Percentiles rank a stretch among this genome's conserved stretches.
phyloP scores from a whole-genome alignment of 441 rosid genomes.

The Francoa sonchifolia region DNA sequence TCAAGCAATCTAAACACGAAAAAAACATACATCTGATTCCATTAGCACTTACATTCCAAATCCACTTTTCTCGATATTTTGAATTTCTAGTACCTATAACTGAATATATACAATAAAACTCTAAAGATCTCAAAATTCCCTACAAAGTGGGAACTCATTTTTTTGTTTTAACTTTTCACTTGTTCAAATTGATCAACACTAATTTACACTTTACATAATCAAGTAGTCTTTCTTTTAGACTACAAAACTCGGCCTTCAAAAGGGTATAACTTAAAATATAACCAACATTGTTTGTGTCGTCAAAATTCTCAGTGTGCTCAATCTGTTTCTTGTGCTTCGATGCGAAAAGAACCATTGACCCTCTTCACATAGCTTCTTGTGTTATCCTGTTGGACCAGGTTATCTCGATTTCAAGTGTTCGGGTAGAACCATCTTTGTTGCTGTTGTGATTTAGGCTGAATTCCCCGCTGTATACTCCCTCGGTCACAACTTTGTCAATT shows the following conservation, averaged over 20 bases:
- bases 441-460: constrained; percentile 49
- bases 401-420: constrained; percentile 73
- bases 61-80: constrained; percentile 1
- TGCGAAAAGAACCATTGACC: background rate
- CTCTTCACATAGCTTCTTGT: constrained; percentile 23
- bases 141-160: constrained; percentile 7
- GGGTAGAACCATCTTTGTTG: constrained; percentile 48
- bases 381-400: constrained; percentile 56
- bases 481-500: constrained; percentile 69
- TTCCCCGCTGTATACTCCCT: constrained; percentile 67
- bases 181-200: constrained; percentile 12
- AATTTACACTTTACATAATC: constrained; percentile 27
- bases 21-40: too few relatives aligned
- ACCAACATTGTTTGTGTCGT: constrained; percentile 5
- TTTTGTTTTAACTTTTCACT: constrained; percentile 6
- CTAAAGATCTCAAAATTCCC: constrained; percentile 13
- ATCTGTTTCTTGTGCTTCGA: constrained; percentile 12
- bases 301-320: too few relatives aligned
- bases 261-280: constrained; percentile 16
- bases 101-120: constrained; percentile 27
- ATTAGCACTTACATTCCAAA: too few relatives aligned
- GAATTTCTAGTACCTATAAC: constrained; percentile 12
- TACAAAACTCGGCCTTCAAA: constrained; percentile 30
- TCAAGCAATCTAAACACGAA: too few relatives aligned
- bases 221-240: constrained; percentile 12